Evolutionary conservation across 208 protist species (phyloP), one percentile per base, ranked within the genome.

Genomic region (Trypanosoma congolense): DNA sequence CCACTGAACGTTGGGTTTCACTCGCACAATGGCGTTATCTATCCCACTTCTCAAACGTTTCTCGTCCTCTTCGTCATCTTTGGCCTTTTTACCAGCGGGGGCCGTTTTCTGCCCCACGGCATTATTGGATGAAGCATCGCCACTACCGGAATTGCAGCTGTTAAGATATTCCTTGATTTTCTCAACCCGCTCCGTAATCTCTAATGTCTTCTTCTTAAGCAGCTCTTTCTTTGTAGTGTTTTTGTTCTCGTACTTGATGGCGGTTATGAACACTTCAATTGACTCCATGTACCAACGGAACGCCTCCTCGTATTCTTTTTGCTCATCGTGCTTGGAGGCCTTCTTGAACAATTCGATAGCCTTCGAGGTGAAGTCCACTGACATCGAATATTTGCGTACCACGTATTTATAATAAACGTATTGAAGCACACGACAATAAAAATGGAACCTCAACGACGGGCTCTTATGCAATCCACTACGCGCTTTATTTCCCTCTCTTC

Each of bases 121-220:
- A 30, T 40, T 65, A 25, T 44, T 35, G 21, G 53, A 55, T 10
- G 55, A 54, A 16, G 24, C 56, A 18, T 24, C 51, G 18, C 29
- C 45, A 31, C 86, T 71, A 10, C n/a, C 29, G 28, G 84, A 78
- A 42, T 90, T 76, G 40, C 82, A 75, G 51, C 84, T 83, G 40
- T 95, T 82, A 5, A 98, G 60, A 46, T 89, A 93, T 53, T 96
- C 71, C 65, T 98, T 98, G 50, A 99, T 87, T 69, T 92, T 88
- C 63, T 98, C 96, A 9, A 96, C 93, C 22, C 97, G 82, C 22
- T 90, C 87, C 31, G 98, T 79, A 56, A 98, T 96, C 54, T 98
- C 87, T 8, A 57, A 66, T 25, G 93, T 79, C 66, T 98, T 97
- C 43, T 77, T 79, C 55, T 93, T 88, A 42, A 96, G 69, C 41